phyloP scores from a whole-genome alignment of 2,329 filamentous ascomycete genomes.

The Seiridium unicorne region DNA sequence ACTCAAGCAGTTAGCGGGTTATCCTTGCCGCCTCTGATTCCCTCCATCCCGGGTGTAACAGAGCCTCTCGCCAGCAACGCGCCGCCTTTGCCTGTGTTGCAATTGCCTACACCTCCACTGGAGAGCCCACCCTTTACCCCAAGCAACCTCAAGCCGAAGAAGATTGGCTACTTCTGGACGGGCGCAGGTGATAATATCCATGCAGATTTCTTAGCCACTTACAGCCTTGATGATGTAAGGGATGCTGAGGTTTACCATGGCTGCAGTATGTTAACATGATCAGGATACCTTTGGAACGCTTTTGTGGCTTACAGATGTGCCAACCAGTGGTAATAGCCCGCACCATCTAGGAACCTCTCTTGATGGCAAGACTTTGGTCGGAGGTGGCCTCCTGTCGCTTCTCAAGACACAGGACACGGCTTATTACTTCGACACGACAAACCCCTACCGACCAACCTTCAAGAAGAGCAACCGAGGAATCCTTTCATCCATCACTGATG shows the following conservation, averaged over 20 bases:
- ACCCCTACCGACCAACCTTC: conserved; percentile 59
- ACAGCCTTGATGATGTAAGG: conserved; percentile 55
- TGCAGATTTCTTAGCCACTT: conserved; percentile 57
- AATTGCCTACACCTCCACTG: conserved; percentile 58
- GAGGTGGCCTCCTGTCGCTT: conserved; percentile 56
- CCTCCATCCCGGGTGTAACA: conserved; percentile 57
- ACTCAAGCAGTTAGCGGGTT: neutral
- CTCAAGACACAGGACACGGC: conserved; percentile 61
- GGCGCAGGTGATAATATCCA: conserved; percentile 59
- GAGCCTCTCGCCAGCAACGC: conserved; percentile 49
- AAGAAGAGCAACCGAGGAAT: conserved; percentile 59
- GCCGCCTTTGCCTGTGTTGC: conserved; percentile 56
- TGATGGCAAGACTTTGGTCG: conserved; percentile 57
- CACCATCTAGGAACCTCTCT: conserved; percentile 55
- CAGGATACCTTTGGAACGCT: conserved; percentile 61
- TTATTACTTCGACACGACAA: conserved; percentile 59
- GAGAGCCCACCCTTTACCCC: conserved; percentile 49
- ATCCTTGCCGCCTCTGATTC: conserved; percentile 54
- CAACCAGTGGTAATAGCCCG: conserved; percentile 57
- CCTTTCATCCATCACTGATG: conserved; percentile 58
- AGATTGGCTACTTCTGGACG: conserved; percentile 66
- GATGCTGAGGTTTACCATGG: no score
- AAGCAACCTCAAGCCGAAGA: conserved; percentile 60
- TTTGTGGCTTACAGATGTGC: conserved; percentile 56
- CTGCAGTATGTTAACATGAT: neutral